Base-by-base conservation (phyloP, 768 basidiomycete genomes). In the Lactarius indigo region DNA sequence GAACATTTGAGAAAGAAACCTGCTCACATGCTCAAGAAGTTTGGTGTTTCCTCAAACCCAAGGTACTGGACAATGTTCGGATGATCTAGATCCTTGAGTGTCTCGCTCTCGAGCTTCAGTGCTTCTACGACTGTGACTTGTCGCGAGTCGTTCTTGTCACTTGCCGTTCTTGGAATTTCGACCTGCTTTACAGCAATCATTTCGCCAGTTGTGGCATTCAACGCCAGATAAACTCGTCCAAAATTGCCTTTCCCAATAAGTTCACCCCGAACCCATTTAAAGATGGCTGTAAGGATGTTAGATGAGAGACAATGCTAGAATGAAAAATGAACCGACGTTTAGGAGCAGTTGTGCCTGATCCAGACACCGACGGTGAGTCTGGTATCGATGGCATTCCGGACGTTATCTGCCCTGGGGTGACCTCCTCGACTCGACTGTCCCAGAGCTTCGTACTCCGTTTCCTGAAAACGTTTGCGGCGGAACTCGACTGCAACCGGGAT, bases 131-230 rank as follows among this genome's bases (percentile, higher is more conserved):
- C 88, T 33, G 85, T 86, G 63, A 85, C 80, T 72, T 96, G 95
- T 37, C 95, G 85, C 20, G 85, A 83, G 76, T 98, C 95, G 69
- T 87, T 90, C 76, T 90, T 92, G 78, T 99, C 97, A 73, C 91
- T 94, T 20, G 88, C 87, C 9, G 94, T 96, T 59, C 87, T 86
- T 1, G 97, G 96, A 65, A 96, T 85, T 76, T 98, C 97, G 57
- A 99, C 97, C 78, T 98, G 97, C 78, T 99, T 99, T 70, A 99
- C 97, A 20, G 97, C 97, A 73, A 98, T 95, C 93, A 98, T 96
- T 78, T 98, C 96, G 64, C 95, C 95, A 0, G 95, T 96, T 3
- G 93, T 95, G 37, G 92, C 94, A 75, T 98, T 98, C 65, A 98
- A 81, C 20, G 94, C 97, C 63, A 98, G 86, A 74, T 98, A 99